Percentiles rank a stretch among this genome's conserved stretches.
These are phyloP conservation scores for Boletales sp. DNA, from an alignment of 768 basidiomycete genomes.

Conservation along the genomic window DNA sequence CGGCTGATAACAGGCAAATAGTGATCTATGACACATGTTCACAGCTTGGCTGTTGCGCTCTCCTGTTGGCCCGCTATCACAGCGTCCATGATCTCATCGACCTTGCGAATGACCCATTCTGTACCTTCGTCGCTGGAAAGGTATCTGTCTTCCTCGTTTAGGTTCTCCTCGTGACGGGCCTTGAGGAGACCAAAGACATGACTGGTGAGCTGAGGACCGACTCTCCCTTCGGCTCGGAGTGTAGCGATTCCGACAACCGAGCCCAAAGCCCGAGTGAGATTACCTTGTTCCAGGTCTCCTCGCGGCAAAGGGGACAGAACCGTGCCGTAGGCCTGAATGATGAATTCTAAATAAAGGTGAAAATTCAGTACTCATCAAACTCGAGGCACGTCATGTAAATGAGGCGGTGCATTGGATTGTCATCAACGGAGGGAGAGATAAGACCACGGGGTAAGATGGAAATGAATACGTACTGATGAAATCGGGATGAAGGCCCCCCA, in stretches of 20 bases:
- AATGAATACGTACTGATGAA: slow-evolving; percentile 73
- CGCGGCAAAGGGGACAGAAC: slow-evolving; percentile 74
- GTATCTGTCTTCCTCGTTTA: slow-evolving; percentile 73
- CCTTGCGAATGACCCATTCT: slow-evolving; percentile 82
- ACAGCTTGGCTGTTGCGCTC: slow-evolving; percentile 58
- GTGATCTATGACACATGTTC: slow-evolving; percentile 29
- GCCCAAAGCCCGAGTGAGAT: slow-evolving; percentile 79
- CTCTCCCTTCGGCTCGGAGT: slow-evolving; percentile 78
- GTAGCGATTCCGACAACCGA: slow-evolving; percentile 84
- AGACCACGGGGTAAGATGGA: slow-evolving; percentile 32
- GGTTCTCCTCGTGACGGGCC: slow-evolving; percentile 57
- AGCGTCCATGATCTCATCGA: slow-evolving; percentile 78
- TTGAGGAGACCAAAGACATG: slow-evolving; percentile 91
- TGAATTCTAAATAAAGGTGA: slow-evolving; percentile 57
- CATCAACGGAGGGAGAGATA: slow-evolving; percentile 27
- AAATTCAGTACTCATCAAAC: slow-evolving; percentile 29
- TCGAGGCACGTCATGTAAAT: slow-evolving; percentile 29
- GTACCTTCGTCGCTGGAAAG: slow-evolving; percentile 82
- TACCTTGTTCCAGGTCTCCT: slow-evolving; percentile 67
- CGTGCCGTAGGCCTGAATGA: slow-evolving; percentile 81
- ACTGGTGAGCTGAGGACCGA: slow-evolving; percentile 83
- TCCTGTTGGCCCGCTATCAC: slow-evolving; percentile 47
- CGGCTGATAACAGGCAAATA: slow-evolving; percentile 29
- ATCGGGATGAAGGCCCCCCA: slow-evolving; percentile 87
- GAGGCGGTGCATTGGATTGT: slow-evolving; percentile 29